Percentiles rank a stretch among this genome's conserved stretches.
phyloP scores from a whole-genome alignment of 2,329 filamentous ascomycete genomes.

The Cladosporium oxysporum region DNA sequence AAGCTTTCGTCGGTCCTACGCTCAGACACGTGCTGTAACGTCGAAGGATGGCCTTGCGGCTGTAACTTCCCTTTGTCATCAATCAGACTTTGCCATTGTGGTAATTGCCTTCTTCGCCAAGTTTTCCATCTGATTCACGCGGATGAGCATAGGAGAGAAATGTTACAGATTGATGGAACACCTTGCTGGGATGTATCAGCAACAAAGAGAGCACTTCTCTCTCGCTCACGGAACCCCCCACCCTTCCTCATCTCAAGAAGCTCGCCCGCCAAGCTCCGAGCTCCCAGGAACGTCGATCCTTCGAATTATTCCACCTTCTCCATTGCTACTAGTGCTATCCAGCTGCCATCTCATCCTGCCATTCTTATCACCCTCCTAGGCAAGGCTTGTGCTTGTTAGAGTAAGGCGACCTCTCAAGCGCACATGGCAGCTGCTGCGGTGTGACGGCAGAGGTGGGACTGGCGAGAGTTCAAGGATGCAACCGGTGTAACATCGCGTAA shows the following conservation, averaged over 20 bases:
- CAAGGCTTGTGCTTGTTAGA: constrained; percentile 14
- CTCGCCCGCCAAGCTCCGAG: constrained; percentile 3
- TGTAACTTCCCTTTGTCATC: not conserved
- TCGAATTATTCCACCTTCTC: constrained; percentile 12
- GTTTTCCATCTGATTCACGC: not conserved
- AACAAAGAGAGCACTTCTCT: not conserved
- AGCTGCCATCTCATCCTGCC: not conserved
- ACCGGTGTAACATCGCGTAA: constrained; percentile 10
- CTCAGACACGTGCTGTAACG: not conserved
- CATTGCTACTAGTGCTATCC: constrained; percentile 6
- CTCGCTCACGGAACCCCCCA: not conserved
- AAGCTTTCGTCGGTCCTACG: not conserved
- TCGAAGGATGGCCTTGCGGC: not conserved
- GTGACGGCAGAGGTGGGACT: constrained; percentile 1
- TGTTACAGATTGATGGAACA: not conserved
- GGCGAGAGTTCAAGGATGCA: not conserved
- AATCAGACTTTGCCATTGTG: not conserved
- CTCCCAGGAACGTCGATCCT: not conserved
- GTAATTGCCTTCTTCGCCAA: not conserved
- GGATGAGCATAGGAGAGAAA: not conserved
- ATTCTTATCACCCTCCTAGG: constrained; percentile 11
- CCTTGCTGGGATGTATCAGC: not conserved
- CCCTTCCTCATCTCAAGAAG: not conserved
- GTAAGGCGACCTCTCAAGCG: not conserved
- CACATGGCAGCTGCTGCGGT: not conserved